A percentile compares a stretch with the other conserved stretches of the same genome.
Conservation (phyloP, 169 alveolate species). For the Plasmodium gallinaceum region DNA sequence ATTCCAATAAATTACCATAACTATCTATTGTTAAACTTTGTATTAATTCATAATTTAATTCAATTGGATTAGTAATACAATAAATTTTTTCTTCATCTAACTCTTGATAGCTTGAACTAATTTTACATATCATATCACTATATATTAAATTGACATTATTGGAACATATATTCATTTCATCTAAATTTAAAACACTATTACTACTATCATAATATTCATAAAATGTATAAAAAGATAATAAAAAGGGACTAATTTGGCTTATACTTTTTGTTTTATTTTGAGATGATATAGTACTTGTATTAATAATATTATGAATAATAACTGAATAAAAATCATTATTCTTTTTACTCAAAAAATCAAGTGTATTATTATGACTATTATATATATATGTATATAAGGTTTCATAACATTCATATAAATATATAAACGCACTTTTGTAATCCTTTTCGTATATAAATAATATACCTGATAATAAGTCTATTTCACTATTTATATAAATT, state of each 20-base stretch:
- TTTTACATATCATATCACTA: constrained; percentile 53
- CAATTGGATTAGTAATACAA: constrained; percentile 70
- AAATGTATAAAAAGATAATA: constrained; percentile 81
- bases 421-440: constrained; percentile 95
- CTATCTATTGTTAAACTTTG: constrained; percentile 58
- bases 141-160: constrained; percentile 47
- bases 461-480: constrained; percentile 93
- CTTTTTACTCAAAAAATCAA: constrained; percentile 80
- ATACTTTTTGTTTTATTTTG: constrained; percentile 60
- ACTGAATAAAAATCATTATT: constrained; percentile 72
- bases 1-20: constrained; percentile 61
- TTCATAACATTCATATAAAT: constrained; percentile 96
- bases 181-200: constrained; percentile 34
- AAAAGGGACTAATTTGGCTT: constrained; percentile 77
- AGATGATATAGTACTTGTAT: constrained; percentile 68
- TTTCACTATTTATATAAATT: constrained; percentile 95
- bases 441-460: constrained; percentile 90
- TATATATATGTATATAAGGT: constrained; percentile 91
- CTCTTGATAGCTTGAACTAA: constrained; percentile 41
- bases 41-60: constrained; percentile 63
- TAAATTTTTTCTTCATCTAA: constrained; percentile 42
- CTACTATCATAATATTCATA: constrained; percentile 79
- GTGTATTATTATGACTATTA: constrained; percentile 81
- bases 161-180: constrained; percentile 48
- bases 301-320: constrained; percentile 51